Evolutionary conservation across 177 flowering plant species (phyloP), one percentile per base, ranked within the genome.

Genomic region (Vitis hybrid): DNA sequence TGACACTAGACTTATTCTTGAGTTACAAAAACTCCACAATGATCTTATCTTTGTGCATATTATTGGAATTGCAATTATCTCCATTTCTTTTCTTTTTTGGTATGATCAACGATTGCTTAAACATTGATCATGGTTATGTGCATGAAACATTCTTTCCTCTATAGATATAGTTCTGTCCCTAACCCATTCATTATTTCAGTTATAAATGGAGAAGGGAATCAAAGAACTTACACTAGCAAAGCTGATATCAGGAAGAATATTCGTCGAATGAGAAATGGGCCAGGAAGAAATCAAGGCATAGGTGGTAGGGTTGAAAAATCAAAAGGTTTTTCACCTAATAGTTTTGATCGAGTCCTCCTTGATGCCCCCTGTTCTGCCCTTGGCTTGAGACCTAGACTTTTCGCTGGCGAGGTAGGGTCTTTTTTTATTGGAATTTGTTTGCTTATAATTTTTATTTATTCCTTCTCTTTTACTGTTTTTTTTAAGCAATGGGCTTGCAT

Each of bases 341-440:
- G 93, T 72, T 96, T 96, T 86, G 99, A 92, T 67, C 83, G 97
- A 19, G 94, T 96, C 65, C 99, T 93, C 70, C 97, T 96, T 71
- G 98, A 93, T 84, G 98, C 97, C 78, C 98, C 99, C 15, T 96
- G 99, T 77, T 96, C 99, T 75, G 98, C 99, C 78, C 93, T 96
- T 84, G 99, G 99, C 40, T 76, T 96, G 82, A 89, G 99, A 70
- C 97, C 99, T 62, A 86, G 98, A 19, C 80, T 96, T n/a, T 96
- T 91, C 81, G 82, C 92, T 64, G 93, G 87, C 51, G 89, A 85
- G 91, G 98, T 91, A 70, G 49, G 74, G 59, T 49, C 32, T 30
- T 62, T 3, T 34, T 10, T 51, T 34, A 26, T 26, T 26, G 30
- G 30, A 26, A 26, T 26, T n/a, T 55, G 45, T 48, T 70, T 32